Percentiles rank a stretch among this genome's conserved stretches.
Evolutionary conservation across 345 rosid species (phyloP).

Genomic region (Salix suchowensis): DNA sequence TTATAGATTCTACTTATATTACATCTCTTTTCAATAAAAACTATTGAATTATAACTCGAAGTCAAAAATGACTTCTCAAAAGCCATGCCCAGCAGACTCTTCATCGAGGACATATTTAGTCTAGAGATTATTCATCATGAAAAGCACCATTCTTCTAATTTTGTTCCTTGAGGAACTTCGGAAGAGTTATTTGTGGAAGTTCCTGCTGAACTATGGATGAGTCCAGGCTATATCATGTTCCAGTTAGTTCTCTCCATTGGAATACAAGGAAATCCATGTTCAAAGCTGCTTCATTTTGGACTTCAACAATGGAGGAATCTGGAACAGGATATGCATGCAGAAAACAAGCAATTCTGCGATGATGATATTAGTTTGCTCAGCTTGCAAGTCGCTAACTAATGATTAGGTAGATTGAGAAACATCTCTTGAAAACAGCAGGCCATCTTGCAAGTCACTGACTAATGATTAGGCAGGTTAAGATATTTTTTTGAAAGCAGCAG

Average conservation of each 20-base stretch:
- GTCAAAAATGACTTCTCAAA: background rate
- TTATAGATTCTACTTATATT: too few species aligned
- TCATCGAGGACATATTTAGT: background rate
- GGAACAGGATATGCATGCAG: background rate
- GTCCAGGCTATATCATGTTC: background rate
- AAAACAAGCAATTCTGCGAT: background rate
- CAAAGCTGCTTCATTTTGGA: background rate
- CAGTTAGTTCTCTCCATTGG: background rate
- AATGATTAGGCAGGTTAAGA: too few species aligned
- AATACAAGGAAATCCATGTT: too few species aligned
- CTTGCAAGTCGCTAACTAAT: too few species aligned
- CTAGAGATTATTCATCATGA: background rate
- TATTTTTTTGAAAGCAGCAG: background rate
- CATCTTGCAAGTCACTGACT: too few species aligned
- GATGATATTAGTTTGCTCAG: too few species aligned
- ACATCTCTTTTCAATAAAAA: too few species aligned
- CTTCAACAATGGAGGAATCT: background rate
- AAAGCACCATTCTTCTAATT: background rate
- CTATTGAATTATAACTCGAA: too few species aligned
- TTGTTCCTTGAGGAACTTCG: background rate
- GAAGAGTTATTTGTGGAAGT: background rate
- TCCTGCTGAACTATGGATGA: background rate
- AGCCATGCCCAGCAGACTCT: background rate
- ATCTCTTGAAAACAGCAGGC: background rate
- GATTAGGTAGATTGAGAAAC: too few species aligned